Percentiles rank a stretch among this genome's conserved stretches.
phyloP scores from a whole-genome alignment of 2,329 filamentous ascomycete genomes.

The Ophiosphaerella herpotricha region DNA sequence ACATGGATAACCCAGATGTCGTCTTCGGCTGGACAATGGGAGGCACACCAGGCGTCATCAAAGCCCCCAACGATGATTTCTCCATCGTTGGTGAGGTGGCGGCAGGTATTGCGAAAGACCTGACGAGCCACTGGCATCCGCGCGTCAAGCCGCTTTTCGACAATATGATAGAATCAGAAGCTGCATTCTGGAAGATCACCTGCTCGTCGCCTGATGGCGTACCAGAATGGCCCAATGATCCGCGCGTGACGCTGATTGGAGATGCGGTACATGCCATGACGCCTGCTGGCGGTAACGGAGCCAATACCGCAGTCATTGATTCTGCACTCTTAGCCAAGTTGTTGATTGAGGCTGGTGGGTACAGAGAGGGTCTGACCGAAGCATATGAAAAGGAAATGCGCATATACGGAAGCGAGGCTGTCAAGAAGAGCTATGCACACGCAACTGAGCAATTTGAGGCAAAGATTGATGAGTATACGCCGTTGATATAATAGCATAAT shows the following conservation, averaged over 20 bases:
- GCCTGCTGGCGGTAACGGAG: slow-evolving; percentile 53
- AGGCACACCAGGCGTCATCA: slow-evolving; percentile 62
- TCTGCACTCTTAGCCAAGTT: slow-evolving; percentile 49
- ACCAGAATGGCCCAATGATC: slow-evolving; percentile 63
- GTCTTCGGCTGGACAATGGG: slow-evolving; percentile 69
- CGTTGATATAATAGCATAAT: slow-evolving; percentile 2
- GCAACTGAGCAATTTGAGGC: slow-evolving; percentile 19
- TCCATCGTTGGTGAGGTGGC: slow-evolving; percentile 61
- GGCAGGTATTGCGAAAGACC: slow-evolving; percentile 60
- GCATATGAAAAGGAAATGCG: slow-evolving; percentile 46
- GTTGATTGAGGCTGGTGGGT: slow-evolving; percentile 35
- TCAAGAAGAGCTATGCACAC: slow-evolving; percentile 57
- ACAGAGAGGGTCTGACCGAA: slow-evolving; percentile 41
- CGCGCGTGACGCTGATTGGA: slow-evolving; percentile 54
- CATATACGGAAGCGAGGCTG: slow-evolving; percentile 46
- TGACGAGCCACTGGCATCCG: slow-evolving; percentile 62
- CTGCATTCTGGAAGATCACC: slow-evolving; percentile 70
- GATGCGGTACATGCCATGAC: slow-evolving; percentile 55
- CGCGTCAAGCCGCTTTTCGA: slow-evolving; percentile 62
- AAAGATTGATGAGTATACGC: slow-evolving; percentile 22
- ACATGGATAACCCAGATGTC: slow-evolving; percentile 62
- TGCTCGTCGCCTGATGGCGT: slow-evolving; percentile 65
- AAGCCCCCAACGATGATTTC: slow-evolving; percentile 64
- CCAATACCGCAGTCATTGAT: slow-evolving; percentile 52
- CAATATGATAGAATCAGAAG: slow-evolving; percentile 60